A percentile compares a stretch with the other conserved stretches of the same genome.
Evolutionary conservation across 2,329 filamentous ascomycete genomes (phyloP).

Genomic region (Coniella lustricola): DNA sequence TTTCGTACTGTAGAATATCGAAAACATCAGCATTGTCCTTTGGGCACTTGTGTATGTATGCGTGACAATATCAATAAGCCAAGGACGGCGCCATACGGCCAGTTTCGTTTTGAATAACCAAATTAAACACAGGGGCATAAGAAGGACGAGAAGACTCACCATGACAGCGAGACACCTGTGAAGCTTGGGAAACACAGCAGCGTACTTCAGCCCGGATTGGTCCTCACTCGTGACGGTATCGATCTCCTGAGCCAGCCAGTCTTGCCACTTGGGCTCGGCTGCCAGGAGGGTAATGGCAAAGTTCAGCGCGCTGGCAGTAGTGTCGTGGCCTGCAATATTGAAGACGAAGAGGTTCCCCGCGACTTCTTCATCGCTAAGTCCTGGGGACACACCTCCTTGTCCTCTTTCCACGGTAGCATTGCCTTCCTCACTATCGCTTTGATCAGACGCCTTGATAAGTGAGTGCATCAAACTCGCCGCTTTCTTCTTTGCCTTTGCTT

Average conservation of each 20-base stretch:
- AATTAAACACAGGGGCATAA: neutral
- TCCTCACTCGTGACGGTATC: neutral
- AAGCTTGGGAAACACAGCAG: slow-evolving; percentile 5
- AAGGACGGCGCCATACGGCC: too few species aligned
- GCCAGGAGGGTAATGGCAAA: slow-evolving; percentile 38
- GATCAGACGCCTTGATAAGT: neutral
- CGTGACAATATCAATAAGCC: too few species aligned
- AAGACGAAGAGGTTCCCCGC: slow-evolving; percentile 24
- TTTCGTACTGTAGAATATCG: slow-evolving; percentile 2
- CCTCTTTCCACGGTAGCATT: neutral
- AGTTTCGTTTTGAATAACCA: neutral
- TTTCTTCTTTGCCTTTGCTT: neutral
- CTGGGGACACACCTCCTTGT: neutral
- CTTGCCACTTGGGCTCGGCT: slow-evolving; percentile 26
- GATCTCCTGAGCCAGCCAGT: slow-evolving; percentile 24
- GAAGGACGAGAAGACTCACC: neutral
- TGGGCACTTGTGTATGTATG: too few species aligned
- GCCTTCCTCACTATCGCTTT: neutral
- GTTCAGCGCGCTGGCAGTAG: slow-evolving; percentile 25
- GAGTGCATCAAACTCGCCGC: neutral
- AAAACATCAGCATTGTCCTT: too few species aligned
- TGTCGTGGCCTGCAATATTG: slow-evolving; percentile 25
- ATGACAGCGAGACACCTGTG: slow-evolving; percentile 11
- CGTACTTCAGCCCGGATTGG: slow-evolving; percentile 5
- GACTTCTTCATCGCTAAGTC: slow-evolving; percentile 16